These are phyloP conservation scores for Ogataea nitratoaversa DNA, from an alignment of 805 yeast species.

Conservation along the genomic window DNA sequence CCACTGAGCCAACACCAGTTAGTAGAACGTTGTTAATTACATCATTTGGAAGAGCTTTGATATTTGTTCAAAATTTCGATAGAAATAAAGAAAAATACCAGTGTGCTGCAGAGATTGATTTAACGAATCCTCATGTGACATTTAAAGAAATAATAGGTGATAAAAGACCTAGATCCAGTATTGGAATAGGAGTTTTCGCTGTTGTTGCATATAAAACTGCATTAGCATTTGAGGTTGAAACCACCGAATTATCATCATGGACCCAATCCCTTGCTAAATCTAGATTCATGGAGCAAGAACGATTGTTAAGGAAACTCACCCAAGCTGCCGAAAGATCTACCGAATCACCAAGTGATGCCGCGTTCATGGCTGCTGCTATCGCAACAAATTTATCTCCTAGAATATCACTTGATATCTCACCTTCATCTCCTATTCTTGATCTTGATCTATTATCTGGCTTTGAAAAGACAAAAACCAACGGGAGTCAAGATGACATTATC, in stretches of 20 bases:
- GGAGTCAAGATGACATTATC: background rate
- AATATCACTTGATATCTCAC: conserved; percentile 13
- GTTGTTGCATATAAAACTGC: conserved; percentile 52
- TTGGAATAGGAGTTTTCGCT: conserved; percentile 48
- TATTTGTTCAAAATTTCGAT: conserved; percentile 41
- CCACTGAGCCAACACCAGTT: conserved; percentile 27
- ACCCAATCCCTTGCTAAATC: conserved; percentile 49
- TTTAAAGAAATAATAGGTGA: conserved; percentile 56
- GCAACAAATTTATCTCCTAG: conserved; percentile 22
- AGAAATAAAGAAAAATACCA: conserved; percentile 38
- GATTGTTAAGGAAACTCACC: conserved; percentile 27
- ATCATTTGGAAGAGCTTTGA: conserved; percentile 56
- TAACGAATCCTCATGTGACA: conserved; percentile 47
- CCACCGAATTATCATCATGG: conserved; percentile 52
- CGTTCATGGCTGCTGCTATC: conserved; percentile 34
- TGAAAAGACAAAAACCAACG: background rate
- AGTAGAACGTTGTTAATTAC: conserved; percentile 56
- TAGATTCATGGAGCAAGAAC: conserved; percentile 44
- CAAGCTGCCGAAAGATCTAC: conserved; percentile 24
- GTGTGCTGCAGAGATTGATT: conserved; percentile 49
- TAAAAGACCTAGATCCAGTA: conserved; percentile 29
- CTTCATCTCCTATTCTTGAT: conserved; percentile 16
- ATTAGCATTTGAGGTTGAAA: conserved; percentile 53
- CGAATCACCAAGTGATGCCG: too few species aligned
- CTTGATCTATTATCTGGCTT: conserved; percentile 9